These are phyloP conservation scores for Amanita molliuscula DNA, from an alignment of 768 basidiomycete genomes.

Conservation along the genomic window DNA sequence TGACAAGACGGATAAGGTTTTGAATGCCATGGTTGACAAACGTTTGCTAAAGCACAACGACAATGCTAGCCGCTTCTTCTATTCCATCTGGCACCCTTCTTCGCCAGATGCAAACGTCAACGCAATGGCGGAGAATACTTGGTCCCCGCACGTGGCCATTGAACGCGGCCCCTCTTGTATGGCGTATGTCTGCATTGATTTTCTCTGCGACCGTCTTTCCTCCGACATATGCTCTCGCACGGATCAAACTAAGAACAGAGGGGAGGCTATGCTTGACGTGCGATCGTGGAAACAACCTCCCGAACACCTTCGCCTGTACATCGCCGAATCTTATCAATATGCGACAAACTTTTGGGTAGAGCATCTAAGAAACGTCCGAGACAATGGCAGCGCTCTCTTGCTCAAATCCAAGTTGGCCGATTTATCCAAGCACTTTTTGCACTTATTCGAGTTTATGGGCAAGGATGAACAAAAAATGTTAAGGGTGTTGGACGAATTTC, in stretches of 20 bases:
- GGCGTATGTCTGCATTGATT: conserved; percentile 2
- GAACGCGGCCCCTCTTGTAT: neutral
- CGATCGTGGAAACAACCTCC: neutral
- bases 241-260: too few relatives aligned
- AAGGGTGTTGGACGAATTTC: neutral
- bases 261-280: neutral
- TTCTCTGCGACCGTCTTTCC: neutral
- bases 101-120: neutral
- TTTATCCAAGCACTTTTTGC: neutral
- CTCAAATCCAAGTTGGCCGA: neutral
- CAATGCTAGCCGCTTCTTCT: neutral
- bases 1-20: neutral
- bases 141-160: neutral
- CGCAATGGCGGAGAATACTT: neutral
- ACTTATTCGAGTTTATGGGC: neutral
- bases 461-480: neutral
- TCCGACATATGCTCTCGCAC: neutral
- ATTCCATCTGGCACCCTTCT: neutral
- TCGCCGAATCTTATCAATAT: conserved; percentile 1
- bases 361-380: neutral
- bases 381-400: neutral
- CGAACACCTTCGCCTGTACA: neutral
- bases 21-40: neutral
- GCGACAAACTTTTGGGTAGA: neutral
- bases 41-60: neutral